Evolutionary conservation across 306 rosid species (phyloP), one percentile per base, ranked within the genome.

Genomic region (Notholithocarpus densiflorus): DNA sequence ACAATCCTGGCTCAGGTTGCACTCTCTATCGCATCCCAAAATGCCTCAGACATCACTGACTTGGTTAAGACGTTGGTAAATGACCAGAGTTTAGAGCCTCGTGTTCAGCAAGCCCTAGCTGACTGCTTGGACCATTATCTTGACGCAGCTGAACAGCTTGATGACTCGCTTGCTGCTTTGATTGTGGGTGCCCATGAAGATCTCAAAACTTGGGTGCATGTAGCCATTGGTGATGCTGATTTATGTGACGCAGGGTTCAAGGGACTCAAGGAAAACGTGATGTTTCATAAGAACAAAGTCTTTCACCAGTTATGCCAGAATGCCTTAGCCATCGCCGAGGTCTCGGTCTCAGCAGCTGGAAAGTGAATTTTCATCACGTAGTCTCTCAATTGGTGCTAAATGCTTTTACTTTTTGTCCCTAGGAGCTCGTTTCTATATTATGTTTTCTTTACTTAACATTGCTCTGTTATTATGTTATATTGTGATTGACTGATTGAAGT

Each of bases 51-150:
- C 1, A 76, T 82, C 54, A 17, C 81, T 2, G 11, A 2, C 0
- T 77, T 77, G 0, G 56, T 68, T 5, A 88, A 85, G 85, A 11
- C 0, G 1, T 55, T 75, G 84, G 75, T 77, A 0, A 80, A 72
- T 3, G 17, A 88, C 20, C 56, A 56, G 0, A 48, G 18, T 5
- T 68, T 82, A 54, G 74, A 54, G 12, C 87, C 89, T 0, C 53
- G 3, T 1, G 6, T 85, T 4, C 87, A 83, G 52, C 86, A 88
- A 56, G 91, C 87, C 0, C 21, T 85, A 56, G 23, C 84, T 3
- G 89, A 86, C 57, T 86, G 89, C 48, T 68, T 71, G 51, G 81
- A 77, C 19, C 61, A 61, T 0, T 70, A 75, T 2, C 17, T 57
- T 5, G 89, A 86, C 18, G 84, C 87, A 1, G 73, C 72, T 1